Evolutionary conservation across 2,329 filamentous ascomycete genomes (phyloP), one percentile per base, ranked within the genome.

Genomic region (Achaetomium macrosporum): DNA sequence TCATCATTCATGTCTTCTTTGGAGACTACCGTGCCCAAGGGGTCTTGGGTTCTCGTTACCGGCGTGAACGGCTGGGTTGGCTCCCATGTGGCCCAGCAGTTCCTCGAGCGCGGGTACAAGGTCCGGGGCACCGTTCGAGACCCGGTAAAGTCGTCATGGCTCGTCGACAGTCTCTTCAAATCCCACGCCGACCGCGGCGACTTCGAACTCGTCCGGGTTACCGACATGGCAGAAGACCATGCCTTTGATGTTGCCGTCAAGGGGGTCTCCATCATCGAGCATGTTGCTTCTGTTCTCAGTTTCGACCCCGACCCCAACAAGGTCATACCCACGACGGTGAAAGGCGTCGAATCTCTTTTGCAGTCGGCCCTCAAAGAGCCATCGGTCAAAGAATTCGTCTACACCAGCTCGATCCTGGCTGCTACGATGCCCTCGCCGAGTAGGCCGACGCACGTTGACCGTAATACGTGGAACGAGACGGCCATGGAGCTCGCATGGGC

Each of bases 341-440:
- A 54, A 0, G 66, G 65, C 15, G 60, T 66, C 0, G 29, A 61
- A 1, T 54, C 58, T 7, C 56, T 70, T 11, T 58, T 76, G 6
- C 64, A 70, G 7, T 62, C 71, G 0, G 71, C 73, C 0, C 61
- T 63, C 15, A 56, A 50, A 1, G 64, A 70, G 20, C 56, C 68
- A 0, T 63, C 63, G 5, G 64, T 78, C 0, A 68, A 67, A 50
- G 64, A 70, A 1, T 69, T 76, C 30, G 69, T 76, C 5, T 57
- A 70, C 36, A 74, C 71, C 0, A 70, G 67, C 16, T 72, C 69
- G 1, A 63, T 67, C 0, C 57, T 60, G 2, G 59, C 66, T 0
- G 54, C 53, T 5, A 47, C 64, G 2, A 59, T 51, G 3, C 56
- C 58, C 1, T 51, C 61, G 4, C 33, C 33, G 5, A 7, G 4